Conservation (phyloP, 345 rosid species). For the Erucastrum elatum region DNA sequence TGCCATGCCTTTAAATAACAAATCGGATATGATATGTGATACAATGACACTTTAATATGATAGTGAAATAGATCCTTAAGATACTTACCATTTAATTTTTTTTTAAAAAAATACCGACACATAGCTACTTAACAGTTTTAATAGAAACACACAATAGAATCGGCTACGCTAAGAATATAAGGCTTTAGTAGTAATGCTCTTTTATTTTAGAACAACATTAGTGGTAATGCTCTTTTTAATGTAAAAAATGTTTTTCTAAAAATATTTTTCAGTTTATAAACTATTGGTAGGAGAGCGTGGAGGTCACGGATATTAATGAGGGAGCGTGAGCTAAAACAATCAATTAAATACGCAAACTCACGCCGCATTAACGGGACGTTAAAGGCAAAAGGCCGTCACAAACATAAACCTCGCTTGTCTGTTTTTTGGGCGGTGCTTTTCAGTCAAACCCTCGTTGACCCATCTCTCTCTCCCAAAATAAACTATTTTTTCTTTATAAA, state of each 20-base stretch:
- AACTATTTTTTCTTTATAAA: slow-evolving; percentile 13
- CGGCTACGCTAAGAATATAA: too few species aligned
- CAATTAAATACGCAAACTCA: slow-evolving; percentile 35
- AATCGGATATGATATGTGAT: background rate
- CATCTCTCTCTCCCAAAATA: slow-evolving; percentile 16
- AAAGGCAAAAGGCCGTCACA: slow-evolving; percentile 42
- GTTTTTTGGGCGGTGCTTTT: slow-evolving; percentile 42
- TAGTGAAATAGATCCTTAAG: background rate
- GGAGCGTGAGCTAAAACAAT: slow-evolving; percentile 29
- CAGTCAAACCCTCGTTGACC: slow-evolving; percentile 42
- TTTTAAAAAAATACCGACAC: too few species aligned
- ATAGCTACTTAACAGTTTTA: too few species aligned
- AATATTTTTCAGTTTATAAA: background rate
- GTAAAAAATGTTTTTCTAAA: background rate
- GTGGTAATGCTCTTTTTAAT: background rate
- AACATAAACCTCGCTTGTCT: slow-evolving; percentile 24
- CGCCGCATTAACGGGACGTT: slow-evolving; percentile 44
- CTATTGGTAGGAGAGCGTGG: slow-evolving; percentile 18
- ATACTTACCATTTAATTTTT: background rate
- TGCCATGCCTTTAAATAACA: background rate
- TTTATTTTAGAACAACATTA: background rate
- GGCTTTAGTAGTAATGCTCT: background rate
- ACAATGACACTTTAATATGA: background rate
- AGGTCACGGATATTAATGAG: slow-evolving; percentile 9
- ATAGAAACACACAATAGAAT: too few species aligned